Evolutionary conservation across 305 asterid species (phyloP).

Genomic region (Caryopteris hybrid): DNA sequence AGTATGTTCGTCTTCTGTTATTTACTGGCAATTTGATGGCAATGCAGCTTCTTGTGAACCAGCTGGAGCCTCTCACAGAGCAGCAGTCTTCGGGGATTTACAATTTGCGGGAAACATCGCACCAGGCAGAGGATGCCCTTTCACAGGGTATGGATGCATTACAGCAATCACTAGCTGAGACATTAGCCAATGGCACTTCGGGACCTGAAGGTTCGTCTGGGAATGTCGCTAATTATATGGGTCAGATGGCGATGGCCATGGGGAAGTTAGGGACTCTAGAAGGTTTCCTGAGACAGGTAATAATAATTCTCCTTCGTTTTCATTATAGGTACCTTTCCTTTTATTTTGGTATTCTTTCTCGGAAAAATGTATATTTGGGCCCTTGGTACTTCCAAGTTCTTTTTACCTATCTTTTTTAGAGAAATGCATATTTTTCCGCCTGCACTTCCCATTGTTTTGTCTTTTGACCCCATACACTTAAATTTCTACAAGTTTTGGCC

Average conservation of each 20-base stretch:
- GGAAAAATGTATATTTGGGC: background rate
- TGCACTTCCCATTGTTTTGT: too few relatives aligned
- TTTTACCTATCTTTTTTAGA: too few relatives aligned
- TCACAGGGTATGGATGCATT: slow-evolving; percentile 93
- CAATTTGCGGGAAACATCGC: slow-evolving; percentile 75
- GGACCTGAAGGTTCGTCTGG: slow-evolving; percentile 65
- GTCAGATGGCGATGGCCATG: slow-evolving; percentile 99
- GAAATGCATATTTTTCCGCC: too few relatives aligned
- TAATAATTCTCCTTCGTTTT: background rate
- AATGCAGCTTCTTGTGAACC: slow-evolving; percentile 74
- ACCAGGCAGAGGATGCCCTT: slow-evolving; percentile 95
- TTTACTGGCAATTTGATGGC: slow-evolving; percentile 4
- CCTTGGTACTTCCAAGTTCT: too few relatives aligned
- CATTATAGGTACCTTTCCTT: background rate
- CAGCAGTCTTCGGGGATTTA: slow-evolving; percentile 62
- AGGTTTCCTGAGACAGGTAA: slow-evolving; percentile 83
- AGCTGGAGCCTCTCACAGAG: slow-evolving; percentile 90
- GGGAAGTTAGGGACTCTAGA: slow-evolving; percentile 90
- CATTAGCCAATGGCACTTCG: slow-evolving; percentile 68
- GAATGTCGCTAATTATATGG: slow-evolving; percentile 83
- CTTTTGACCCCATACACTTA: too few relatives aligned
- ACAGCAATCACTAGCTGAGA: slow-evolving; percentile 85
- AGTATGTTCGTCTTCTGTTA: background rate
- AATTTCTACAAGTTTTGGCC: too few relatives aligned
- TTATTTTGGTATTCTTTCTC: background rate